Percentiles rank a stretch among this genome's conserved stretches.
phyloP scores from a whole-genome alignment of 768 basidiomycete species.

The Mrakia hoshinonis region DNA sequence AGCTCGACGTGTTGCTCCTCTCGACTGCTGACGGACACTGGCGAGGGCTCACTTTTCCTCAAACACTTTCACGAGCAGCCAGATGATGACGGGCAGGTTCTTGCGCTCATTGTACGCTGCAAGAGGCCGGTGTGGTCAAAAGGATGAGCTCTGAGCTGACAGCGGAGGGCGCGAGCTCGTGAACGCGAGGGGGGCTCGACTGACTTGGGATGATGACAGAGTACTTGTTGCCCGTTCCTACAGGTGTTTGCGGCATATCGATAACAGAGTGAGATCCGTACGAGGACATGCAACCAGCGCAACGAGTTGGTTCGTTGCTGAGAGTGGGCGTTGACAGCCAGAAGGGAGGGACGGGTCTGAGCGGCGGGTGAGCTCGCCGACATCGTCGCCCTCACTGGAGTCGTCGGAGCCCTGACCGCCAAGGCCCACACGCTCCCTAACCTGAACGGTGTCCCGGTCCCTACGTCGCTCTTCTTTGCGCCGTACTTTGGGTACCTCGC shows the following conservation, averaged over 20 bases:
- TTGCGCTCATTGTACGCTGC: slow-evolving; percentile 77
- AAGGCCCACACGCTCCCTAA: slow-evolving; percentile 25
- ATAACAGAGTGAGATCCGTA: background rate
- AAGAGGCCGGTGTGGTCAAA: background rate
- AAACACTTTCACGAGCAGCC: slow-evolving; percentile 72
- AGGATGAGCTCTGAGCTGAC: background rate
- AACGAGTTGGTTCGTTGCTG: no score
- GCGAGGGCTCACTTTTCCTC: slow-evolving; percentile 57
- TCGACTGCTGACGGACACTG: background rate
- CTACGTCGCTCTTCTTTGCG: no score
- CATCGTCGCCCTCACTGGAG: slow-evolving; percentile 24
- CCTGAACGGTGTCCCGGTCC: no score
- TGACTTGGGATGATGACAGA: slow-evolving; percentile 74
- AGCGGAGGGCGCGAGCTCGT: background rate
- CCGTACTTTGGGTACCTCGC: background rate
- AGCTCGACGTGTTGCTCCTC: slow-evolving; percentile 8
- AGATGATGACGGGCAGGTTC: slow-evolving; percentile 78
- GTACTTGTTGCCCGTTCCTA: slow-evolving; percentile 50
- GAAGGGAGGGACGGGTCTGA: no score
- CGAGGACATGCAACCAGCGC: background rate
- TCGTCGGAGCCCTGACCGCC: slow-evolving; percentile 22
- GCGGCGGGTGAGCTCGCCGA: no score
- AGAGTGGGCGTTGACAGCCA: no score
- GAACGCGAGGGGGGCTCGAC: background rate
- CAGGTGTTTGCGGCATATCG: slow-evolving; percentile 9